Percentiles rank a stretch among this genome's conserved stretches.
Conservation (phyloP, 2,329 filamentous ascomycete genomes). For the Zalaria obscura region DNA sequence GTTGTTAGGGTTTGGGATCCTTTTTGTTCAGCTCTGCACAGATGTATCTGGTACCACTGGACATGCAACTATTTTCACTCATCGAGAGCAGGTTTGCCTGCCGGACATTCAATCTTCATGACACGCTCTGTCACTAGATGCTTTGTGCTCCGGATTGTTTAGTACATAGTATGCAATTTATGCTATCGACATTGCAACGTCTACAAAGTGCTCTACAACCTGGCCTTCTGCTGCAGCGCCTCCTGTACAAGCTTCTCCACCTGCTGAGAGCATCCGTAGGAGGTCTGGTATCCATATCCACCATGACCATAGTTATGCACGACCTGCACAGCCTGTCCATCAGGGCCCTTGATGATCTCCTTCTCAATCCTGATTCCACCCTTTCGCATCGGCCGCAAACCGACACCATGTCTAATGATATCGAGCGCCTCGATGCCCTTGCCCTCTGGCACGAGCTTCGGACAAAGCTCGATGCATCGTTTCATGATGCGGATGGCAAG, state of each 20-base stretch:
- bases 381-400: conserved; percentile 59
- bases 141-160: no score
- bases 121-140: no score
- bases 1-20: no score
- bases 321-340: conserved; percentile 35
- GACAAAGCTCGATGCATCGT: conserved; percentile 51
- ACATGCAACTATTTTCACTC: no score
- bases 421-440: conserved; percentile 59
- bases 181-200: no score
- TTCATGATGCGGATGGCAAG: conserved; percentile 76
- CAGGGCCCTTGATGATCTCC: conserved; percentile 44
- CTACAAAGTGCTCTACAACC: conserved; percentile 6
- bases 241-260: conserved; percentile 25
- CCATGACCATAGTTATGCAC: conserved; percentile 73
- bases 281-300: conserved; percentile 55
- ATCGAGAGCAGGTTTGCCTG: no score
- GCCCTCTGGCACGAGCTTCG: conserved; percentile 44
- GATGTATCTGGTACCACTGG: no score
- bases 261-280: conserved; percentile 27
- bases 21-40: no score
- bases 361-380: conserved; percentile 64
- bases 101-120: no score
- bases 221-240: conserved; percentile 12
- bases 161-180: no score
- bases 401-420: conserved; percentile 69